Percentiles rank a stretch among this genome's conserved stretches.
Conservation (phyloP, 2,329 filamentous ascomycete species). For the Penicillium sclerotiorum region DNA sequence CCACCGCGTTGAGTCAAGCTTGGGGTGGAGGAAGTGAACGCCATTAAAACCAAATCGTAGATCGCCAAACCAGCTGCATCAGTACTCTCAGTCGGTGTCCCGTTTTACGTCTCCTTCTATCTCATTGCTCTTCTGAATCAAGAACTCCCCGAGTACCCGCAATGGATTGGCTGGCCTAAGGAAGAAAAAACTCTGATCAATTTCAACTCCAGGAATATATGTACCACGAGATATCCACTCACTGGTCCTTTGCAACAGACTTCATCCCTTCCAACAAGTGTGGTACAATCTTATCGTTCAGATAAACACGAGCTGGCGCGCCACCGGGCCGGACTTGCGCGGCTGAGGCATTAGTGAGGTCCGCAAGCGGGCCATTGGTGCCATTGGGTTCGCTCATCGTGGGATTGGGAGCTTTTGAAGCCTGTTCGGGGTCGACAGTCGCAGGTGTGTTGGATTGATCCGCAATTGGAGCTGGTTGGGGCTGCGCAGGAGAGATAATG, state of each 20-base stretch:
- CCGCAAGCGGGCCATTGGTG: slow-evolving; percentile 25
- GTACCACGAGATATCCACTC: slow-evolving; percentile 37
- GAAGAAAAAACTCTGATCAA: background rate
- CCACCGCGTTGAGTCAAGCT: too few species aligned
- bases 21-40: too few species aligned
- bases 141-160: slow-evolving; percentile 68
- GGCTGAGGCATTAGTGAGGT: slow-evolving; percentile 51
- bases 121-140: slow-evolving; percentile 69
- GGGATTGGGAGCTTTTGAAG: background rate
- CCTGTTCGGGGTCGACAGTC: slow-evolving; percentile 2
- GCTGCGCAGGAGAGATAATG: background rate
- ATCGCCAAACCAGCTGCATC: background rate
- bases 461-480: background rate
- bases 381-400: slow-evolving; percentile 29
- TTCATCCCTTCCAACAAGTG: slow-evolving; percentile 76
- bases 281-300: slow-evolving; percentile 71
- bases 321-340: slow-evolving; percentile 65
- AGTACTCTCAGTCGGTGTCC: slow-evolving; percentile 9
- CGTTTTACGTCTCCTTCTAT: slow-evolving; percentile 52
- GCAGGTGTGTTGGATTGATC: background rate
- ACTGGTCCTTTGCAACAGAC: slow-evolving; percentile 70
- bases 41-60: background rate
- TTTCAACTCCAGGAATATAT: background rate
- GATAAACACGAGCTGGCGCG: slow-evolving; percentile 68
- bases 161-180: slow-evolving; percentile 68